Conservation (phyloP, 768 basidiomycete species). For the Pleurotus citrinopileatus region DNA sequence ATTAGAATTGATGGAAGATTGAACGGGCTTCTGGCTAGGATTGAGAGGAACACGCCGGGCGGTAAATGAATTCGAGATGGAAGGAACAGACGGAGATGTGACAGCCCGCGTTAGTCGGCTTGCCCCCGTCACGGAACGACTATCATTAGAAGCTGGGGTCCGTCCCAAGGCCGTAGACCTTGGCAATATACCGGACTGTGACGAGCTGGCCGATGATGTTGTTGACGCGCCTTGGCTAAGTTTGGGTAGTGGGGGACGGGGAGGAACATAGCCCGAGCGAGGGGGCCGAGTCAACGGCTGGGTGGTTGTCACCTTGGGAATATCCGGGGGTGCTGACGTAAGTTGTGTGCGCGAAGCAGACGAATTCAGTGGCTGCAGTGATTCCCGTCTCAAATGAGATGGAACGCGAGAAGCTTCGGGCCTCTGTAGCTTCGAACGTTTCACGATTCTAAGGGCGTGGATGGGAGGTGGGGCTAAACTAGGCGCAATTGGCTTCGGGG, state of each 20-base stretch:
- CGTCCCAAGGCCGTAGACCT: neutral
- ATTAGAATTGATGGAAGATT: neutral
- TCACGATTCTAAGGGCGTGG: slow-evolving; percentile 48
- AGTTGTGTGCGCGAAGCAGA: neutral
- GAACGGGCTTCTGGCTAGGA: neutral
- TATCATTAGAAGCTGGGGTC: neutral
- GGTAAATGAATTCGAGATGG: neutral
- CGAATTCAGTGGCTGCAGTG: neutral
- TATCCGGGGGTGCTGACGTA: neutral
- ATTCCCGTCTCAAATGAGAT: neutral
- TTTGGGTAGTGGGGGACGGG: slow-evolving; percentile 6
- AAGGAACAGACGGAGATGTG: neutral
- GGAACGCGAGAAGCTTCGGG: neutral
- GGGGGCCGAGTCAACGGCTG: neutral
- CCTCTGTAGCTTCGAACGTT: slow-evolving; percentile 23
- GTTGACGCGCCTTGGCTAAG: neutral
- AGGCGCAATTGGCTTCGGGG: slow-evolving; percentile 13
- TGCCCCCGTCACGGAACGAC: neutral
- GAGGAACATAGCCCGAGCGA: neutral
- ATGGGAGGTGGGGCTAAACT: slow-evolving; percentile 32
- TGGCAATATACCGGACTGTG: neutral
- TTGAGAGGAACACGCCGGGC: slow-evolving; percentile 1
- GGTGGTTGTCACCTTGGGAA: neutral
- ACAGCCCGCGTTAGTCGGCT: neutral
- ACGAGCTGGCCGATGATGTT: neutral